Percentiles rank a stretch among this genome's conserved stretches.
Conservation (phyloP, 1,284 basidiomycete species). For the Tilletia walkeri region DNA sequence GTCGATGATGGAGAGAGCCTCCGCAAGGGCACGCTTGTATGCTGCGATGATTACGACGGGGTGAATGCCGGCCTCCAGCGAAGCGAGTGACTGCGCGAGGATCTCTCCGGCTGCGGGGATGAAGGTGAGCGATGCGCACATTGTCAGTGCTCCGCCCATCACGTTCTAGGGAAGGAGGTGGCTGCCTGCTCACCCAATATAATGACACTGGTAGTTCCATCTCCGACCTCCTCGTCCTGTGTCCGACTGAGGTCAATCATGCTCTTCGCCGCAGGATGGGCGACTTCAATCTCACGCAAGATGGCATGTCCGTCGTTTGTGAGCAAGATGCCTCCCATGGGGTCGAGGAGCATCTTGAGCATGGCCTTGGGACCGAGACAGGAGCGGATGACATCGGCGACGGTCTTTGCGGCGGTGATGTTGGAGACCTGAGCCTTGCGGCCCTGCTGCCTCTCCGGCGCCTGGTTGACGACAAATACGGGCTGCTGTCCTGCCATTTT, state of each 20-base stretch:
- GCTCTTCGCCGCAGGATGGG: slow-evolving; percentile 96
- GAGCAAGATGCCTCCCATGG: slow-evolving; percentile 58
- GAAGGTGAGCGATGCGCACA: not conserved
- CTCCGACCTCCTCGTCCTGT: slow-evolving; percentile 97
- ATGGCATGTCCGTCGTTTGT: slow-evolving; percentile 99
- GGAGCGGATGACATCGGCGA: slow-evolving; percentile 97
- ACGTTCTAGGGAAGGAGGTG: not conserved
- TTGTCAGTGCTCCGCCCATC: not conserved
- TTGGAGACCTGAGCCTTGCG: slow-evolving; percentile 96
- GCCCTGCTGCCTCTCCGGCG: slow-evolving; percentile 86
- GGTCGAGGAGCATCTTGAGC: slow-evolving; percentile 98
- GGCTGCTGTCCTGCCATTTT: slow-evolving; percentile 52
- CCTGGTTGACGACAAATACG: slow-evolving; percentile 64
- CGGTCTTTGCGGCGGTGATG: slow-evolving; percentile 97
- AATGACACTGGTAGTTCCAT: slow-evolving; percentile 96
- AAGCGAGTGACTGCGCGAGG: slow-evolving; percentile 86
- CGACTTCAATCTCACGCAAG: slow-evolving; percentile 93
- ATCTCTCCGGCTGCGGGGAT: slow-evolving; percentile 81
- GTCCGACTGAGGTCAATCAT: slow-evolving; percentile 98
- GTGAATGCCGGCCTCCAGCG: slow-evolving; percentile 93
- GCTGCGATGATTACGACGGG: slow-evolving; percentile 98
- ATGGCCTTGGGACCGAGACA: slow-evolving; percentile 96
- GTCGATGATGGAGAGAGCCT: slow-evolving; percentile 83
- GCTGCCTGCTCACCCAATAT: slow-evolving; percentile 71
- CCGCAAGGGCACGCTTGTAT: slow-evolving; percentile 90